phyloP scores from a whole-genome alignment of 2,329 filamentous ascomycete species.

The Fusarium tricinctum region DNA sequence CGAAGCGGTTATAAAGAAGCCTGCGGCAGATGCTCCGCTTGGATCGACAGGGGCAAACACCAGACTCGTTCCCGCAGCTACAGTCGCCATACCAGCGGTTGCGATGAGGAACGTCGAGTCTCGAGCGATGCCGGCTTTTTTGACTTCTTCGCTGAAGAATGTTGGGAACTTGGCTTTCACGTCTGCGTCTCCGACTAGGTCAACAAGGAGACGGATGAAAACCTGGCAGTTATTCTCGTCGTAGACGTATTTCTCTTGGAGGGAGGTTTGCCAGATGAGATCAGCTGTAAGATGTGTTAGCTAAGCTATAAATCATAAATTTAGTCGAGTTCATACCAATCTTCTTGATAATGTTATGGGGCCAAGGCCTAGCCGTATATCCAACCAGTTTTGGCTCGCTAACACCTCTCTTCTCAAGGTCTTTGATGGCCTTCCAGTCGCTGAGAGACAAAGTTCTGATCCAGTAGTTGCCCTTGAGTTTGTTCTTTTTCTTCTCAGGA shows the following conservation, averaged over 20 bases:
- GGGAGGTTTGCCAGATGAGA: not conserved
- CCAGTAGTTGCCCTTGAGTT: not conserved
- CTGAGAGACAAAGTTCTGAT: not conserved
- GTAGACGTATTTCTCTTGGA: not conserved
- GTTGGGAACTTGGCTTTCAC: not conserved
- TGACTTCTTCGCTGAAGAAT: not conserved
- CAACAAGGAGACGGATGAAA: not conserved
- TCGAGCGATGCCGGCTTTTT: not conserved
- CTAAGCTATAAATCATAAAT: not conserved
- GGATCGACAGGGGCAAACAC: not conserved
- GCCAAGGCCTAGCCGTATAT: not conserved
- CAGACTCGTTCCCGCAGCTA: not conserved
- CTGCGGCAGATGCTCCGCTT: not conserved
- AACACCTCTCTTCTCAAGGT: not conserved
- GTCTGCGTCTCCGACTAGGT: not conserved
- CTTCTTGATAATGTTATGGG: not conserved
- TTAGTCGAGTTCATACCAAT: not conserved
- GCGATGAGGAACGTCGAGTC: not conserved
- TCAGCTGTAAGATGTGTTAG: not conserved
- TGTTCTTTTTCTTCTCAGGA: not conserved
- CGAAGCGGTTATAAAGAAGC: not conserved
- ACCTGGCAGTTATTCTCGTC: not conserved
- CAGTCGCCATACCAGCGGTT: not conserved
- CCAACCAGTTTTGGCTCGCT: not conserved
- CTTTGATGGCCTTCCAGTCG: not conserved